Evolutionary conservation across 257 asterid species (phyloP), one percentile per base, ranked within the genome.

Genomic region (Paraleonurus japonicus): DNA sequence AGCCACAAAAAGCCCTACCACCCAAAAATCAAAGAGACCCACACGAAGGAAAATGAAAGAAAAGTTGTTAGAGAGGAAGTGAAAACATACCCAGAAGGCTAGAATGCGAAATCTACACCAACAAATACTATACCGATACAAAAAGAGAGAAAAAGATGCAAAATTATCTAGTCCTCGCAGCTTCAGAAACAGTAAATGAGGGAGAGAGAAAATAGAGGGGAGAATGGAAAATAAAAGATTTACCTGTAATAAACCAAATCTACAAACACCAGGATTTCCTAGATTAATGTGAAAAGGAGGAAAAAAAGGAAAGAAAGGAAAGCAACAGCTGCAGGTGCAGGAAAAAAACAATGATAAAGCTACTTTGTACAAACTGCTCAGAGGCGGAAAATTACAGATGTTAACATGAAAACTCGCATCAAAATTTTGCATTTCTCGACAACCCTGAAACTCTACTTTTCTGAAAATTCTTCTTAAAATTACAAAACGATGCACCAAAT

Each of bases 381-480:
- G 67, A 48, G 62, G 76, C 39, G 58, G 67, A 45, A 66, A 51
- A 62, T 50, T 74, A 62, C 81, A 51, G 73, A 77, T 60, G 71
- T 63, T 75, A 61, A 32, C 76, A 80, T 55, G 78, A 82, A 74
- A 75, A 80, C 73, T 85, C 82, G 81, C 82, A 85, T 80, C 86
- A 79, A 71, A 9, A 65, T 54, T 27, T 51, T 63, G 71, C 73
- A 54, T 30, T 66, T 26, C 59, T 59, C 43, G 28, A 71, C 54
- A 75, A 70, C 60, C 59, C 72, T 59, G 67, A 66, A 81, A 83
- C 78, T 45, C 71, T 70, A 67, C 58, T 50, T 69, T 63, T 45
- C 61, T 64, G 43, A 45, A 69, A 54, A 70, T 9, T 15, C 16
- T 28, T 16, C 71, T 59, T 61, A 68, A 57, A 22, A 64, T 24